Percentiles rank a stretch among this genome's conserved stretches.
These are phyloP conservation scores for Copromyces sp. DNA, from an alignment of 495 filamentous ascomycete species.

Conservation along the genomic window DNA sequence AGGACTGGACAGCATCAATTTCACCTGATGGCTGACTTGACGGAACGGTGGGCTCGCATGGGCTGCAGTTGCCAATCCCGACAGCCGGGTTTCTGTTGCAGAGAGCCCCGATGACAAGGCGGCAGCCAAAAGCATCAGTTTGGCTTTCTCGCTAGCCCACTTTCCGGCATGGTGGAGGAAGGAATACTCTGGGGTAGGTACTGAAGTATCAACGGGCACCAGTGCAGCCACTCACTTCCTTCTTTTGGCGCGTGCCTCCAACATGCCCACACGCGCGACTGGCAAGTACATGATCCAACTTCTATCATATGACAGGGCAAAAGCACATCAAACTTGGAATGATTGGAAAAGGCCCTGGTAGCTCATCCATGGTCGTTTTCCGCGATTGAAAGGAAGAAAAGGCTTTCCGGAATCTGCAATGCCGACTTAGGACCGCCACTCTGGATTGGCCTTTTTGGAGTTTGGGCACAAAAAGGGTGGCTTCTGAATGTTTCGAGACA, in stretches of 20 bases:
- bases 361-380: not conserved
- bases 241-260: not conserved
- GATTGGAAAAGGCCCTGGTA: not conserved
- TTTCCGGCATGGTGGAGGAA: not conserved
- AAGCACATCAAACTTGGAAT: not conserved
- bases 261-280: not conserved
- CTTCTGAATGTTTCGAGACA: not conserved
- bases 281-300: not conserved
- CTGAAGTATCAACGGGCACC: not conserved
- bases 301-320: not conserved
- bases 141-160: not conserved
- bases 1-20: not conserved
- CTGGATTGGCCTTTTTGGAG: not conserved
- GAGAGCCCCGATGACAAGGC: not conserved
- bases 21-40: not conserved
- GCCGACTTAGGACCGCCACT: conserved; percentile 3
- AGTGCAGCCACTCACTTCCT: not conserved
- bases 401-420: not conserved
- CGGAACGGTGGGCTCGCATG: not conserved
- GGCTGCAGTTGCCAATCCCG: not conserved
- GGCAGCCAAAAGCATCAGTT: not conserved
- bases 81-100: not conserved
- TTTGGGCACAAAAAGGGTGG: not conserved
- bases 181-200: not conserved
- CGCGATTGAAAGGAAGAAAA: not conserved